These are phyloP conservation scores for Rhodamnia argentea DNA, from an alignment of 345 rosid genomes.

Conservation along the genomic window DNA sequence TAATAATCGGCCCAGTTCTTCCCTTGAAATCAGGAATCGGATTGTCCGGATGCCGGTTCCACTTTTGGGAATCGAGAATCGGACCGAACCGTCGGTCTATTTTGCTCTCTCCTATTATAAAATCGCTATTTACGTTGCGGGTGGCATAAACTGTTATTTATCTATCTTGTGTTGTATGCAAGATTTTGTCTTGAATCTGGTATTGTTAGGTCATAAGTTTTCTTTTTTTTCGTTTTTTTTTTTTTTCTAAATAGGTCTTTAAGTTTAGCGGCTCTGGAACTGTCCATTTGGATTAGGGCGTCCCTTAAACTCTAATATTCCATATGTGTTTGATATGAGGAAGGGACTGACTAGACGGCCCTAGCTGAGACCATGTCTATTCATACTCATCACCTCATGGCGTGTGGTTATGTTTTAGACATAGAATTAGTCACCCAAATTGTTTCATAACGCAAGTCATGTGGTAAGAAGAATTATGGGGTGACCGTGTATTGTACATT, in stretches of 20 bases:
- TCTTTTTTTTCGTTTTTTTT: no score
- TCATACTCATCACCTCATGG: neutral
- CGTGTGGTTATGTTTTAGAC: neutral
- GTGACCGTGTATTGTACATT: neutral
- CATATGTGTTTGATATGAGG: neutral
- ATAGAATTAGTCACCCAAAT: neutral
- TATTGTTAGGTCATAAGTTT: neutral
- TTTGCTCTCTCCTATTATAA: no score
- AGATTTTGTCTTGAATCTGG: neutral
- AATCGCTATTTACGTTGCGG: neutral
- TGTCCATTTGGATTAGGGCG: neutral
- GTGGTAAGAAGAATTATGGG: neutral
- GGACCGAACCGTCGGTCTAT: no score
- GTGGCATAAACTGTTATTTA: no score
- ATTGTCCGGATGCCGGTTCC: no score
- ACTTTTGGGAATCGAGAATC: no score
- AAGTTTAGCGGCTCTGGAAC: neutral
- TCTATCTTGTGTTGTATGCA: neutral
- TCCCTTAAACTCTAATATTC: neutral
- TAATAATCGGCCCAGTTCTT: no score
- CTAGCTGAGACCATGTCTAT: neutral
- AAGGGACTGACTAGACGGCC: no score
- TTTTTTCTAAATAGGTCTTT: no score
- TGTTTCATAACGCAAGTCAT: neutral
- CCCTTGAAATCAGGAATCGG: no score